Evolutionary conservation across 805 yeast genomes (phyloP).

Genomic region (Wickerhamomyces pijperi): DNA sequence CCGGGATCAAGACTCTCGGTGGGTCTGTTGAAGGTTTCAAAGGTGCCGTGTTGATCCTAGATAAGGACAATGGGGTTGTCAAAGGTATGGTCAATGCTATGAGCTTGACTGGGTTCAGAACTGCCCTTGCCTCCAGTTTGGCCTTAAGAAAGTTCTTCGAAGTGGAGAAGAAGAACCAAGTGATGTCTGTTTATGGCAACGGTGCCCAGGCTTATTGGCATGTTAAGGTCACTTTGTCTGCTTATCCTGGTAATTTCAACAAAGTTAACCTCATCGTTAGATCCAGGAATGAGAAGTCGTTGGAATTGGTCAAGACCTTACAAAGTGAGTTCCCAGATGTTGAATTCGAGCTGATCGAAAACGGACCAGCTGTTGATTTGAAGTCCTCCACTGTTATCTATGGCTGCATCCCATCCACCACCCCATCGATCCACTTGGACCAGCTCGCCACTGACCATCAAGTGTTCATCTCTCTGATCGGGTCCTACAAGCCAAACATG

Average conservation of each 20-base stretch:
- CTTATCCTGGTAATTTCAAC: conserved; percentile 26
- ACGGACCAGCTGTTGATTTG: conserved; percentile 17
- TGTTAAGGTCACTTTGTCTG: conserved; percentile 27
- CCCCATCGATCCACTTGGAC: conserved; percentile 29
- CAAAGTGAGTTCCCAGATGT: conserved; percentile 19
- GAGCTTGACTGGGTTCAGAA: conserved; percentile 53
- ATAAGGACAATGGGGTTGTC: conserved; percentile 38
- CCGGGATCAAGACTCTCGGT: conserved; percentile 50
- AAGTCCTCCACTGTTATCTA: conserved; percentile 35
- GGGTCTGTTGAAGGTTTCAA: conserved; percentile 50
- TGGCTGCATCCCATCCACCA: conserved; percentile 51
- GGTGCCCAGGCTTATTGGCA: conserved; percentile 66
- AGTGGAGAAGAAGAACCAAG: conserved; percentile 12
- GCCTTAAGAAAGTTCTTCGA: conserved; percentile 29
- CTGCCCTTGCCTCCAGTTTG: conserved; percentile 46
- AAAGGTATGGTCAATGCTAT: conserved; percentile 46
- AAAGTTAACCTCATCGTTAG: conserved; percentile 37
- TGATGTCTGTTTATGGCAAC: conserved; percentile 39
- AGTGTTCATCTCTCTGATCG: conserved; percentile 46
- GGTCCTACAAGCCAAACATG: conserved; percentile 62
- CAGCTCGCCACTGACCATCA: conserved; percentile 19
- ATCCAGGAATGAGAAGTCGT: conserved; percentile 26
- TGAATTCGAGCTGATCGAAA: conserved; percentile 15
- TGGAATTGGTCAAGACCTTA: conserved; percentile 16
- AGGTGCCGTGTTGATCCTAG: conserved; percentile 42